Conservation (phyloP, 148 eudicot genomes). For the Suaeda aralocaspica region DNA sequence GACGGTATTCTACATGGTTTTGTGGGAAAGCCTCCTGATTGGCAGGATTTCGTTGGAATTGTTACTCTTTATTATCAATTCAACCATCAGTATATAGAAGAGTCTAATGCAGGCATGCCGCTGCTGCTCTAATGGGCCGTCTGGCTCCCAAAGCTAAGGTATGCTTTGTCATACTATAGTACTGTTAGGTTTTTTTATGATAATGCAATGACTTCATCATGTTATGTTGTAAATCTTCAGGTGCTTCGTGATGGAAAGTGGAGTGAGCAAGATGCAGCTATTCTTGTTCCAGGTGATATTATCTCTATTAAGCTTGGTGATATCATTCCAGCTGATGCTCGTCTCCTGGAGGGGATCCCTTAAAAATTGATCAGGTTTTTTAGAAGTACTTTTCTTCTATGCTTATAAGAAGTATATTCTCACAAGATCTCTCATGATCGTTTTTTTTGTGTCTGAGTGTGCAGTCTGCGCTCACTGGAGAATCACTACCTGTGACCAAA, state of each 20-base stretch:
- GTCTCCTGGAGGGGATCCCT: conserved; percentile 56
- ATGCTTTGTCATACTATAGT: neutral
- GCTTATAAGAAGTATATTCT: neutral
- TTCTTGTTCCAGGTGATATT: conserved; percentile 58
- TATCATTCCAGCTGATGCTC: conserved; percentile 58
- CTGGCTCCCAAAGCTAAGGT: conserved; percentile 47
- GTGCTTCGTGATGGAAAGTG: conserved; percentile 57
- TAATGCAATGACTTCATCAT: neutral
- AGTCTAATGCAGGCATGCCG: conserved; percentile 48
- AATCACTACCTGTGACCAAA: conserved; percentile 54
- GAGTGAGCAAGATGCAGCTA: conserved; percentile 49
- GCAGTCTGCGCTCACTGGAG: conserved; percentile 58
- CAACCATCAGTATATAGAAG: conserved; percentile 47
- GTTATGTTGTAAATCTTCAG: conserved; percentile 19
- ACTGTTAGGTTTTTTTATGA: neutral
- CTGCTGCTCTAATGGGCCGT: conserved; percentile 45
- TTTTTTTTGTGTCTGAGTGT: conserved; percentile 10
- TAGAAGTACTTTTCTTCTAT: neutral
- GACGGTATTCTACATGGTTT: neutral
- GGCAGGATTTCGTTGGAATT: conserved; percentile 53
- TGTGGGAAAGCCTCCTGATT: conserved; percentile 47
- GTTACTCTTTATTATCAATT: conserved; percentile 41
- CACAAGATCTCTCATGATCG: neutral
- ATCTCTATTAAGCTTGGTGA: conserved; percentile 56
- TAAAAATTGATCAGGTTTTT: conserved; percentile 50